phyloP scores from a whole-genome alignment of 139 green algal species.

The Tetradesmus obliquus region DNA sequence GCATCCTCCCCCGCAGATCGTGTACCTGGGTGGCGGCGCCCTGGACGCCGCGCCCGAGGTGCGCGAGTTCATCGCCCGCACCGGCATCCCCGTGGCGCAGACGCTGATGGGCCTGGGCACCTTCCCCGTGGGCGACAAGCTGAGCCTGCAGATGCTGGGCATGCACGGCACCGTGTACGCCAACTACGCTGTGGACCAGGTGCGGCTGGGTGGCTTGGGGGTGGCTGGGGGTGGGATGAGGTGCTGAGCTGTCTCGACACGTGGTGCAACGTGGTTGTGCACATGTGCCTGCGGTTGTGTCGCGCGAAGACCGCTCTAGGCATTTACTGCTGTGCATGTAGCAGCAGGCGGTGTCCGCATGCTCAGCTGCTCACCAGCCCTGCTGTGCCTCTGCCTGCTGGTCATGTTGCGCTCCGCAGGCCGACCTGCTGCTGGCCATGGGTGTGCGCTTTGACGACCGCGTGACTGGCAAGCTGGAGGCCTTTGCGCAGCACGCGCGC shows the following conservation, averaged over 20 bases:
- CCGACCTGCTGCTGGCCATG: slow-evolving; percentile 96
- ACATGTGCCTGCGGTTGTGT: neutral
- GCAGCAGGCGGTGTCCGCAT: neutral
- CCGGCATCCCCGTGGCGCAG: slow-evolving; percentile 88
- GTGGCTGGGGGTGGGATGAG: neutral
- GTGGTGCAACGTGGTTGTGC: neutral
- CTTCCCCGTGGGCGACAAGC: slow-evolving; percentile 67
- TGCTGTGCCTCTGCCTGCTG: neutral
- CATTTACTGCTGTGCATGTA: neutral
- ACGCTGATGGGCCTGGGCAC: slow-evolving; percentile 97
- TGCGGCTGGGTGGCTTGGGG: neutral
- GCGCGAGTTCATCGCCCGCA: slow-evolving; percentile 82
- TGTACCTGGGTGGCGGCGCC: slow-evolving; percentile 92
- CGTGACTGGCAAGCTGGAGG: slow-evolving; percentile 98
- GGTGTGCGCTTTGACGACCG: slow-evolving; percentile 99
- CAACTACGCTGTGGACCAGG: slow-evolving; percentile 97
- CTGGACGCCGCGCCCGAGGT: slow-evolving; percentile 84
- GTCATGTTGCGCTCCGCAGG: slow-evolving; percentile 18
- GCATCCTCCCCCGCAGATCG: slow-evolving; percentile 39
- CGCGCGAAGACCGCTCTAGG: neutral
- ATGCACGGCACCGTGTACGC: slow-evolving; percentile 99
- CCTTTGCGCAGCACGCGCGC: slow-evolving; percentile 89
- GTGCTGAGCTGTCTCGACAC: neutral
- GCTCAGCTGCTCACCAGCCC: neutral
- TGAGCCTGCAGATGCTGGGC: slow-evolving; percentile 95